Base-by-base conservation (phyloP, 345 rosid genomes). In the Eucalyptus rudis region DNA sequence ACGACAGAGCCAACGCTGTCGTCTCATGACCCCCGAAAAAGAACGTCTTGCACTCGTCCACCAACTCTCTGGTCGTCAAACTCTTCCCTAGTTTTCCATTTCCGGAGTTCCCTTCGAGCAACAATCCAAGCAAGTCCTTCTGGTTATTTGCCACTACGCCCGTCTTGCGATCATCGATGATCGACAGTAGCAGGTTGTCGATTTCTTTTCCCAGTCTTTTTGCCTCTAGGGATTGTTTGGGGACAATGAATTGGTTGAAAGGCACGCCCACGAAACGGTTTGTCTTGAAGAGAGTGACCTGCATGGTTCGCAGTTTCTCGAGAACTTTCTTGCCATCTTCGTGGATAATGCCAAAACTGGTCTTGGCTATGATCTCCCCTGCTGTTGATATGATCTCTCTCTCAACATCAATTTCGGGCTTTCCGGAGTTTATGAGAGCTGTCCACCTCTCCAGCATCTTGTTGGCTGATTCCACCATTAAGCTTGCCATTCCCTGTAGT, bases 21-120 rank as follows among this genome's bases (percentile, higher is more conserved):
- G 99, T 97, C 91, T 97, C 99, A 50, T 98, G 99, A 14, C 99
- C 99, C 45, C 91, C 99, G 56, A 97, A 98, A 94, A 98, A 98
- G 92, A 98, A 96, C 8, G 99, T 98, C 90, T 98, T 98, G 93
- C 99, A 96, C 92, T 98, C 99, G 44, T 98, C 99, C 3, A 98
- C 95, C 20, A 98, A 90, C 81, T 97, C 97, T 86, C 92, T 89
- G 4, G 94, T 90, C 33, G 96, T 93, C 88, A 98, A 87, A 10
- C 66, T 92, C 93, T 93, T 95, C 89, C 94, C 93, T 6, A 15
- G 17, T 27, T 84, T 88, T 3, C 94, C 94, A 49, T 94, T 95
- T 31, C 49, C 89, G 3, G 49, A 56, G 45, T 56, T 90, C 27
- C 66, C 94, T 80, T 91, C 91, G 29, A 96, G 88, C 92, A 97